Evolutionary conservation across 2,329 filamentous ascomycete species (phyloP), one percentile per base, ranked within the genome.

Genomic region (Paecilomyces dactylethromorphus): DNA sequence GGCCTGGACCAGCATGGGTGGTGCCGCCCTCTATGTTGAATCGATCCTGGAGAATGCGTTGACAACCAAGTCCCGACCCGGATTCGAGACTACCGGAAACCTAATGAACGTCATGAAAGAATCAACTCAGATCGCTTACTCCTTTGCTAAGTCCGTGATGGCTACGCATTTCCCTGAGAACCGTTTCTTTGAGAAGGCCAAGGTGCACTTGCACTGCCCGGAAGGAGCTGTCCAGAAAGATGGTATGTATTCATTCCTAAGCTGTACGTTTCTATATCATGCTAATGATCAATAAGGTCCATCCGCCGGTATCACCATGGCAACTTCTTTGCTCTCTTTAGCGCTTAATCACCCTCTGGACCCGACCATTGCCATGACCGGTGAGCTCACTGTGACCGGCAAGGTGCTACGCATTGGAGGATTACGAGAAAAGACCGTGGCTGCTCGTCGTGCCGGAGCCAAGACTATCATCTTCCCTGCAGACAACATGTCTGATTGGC

Each of bases 81-180:
- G 89, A 18, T 81, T 99, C 51, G 91, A 96, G 70, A 92, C 92
- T 60, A 99, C 94, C 0, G 94, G 94, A 60, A 97, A 97, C 71
- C 82, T 99, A 54, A 94, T 96, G 79, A 85, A 86, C 15, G 94
- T 99, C 45, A 99, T 99, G 95, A 97, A 97, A 78, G 94, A 99
- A 77, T 97, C 92, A 1, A 94, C 92, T 0, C 82, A 86, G 2
- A 97, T 99, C 64, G 95, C 94, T 53, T 97, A 99, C 79, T 96
- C 91, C 0, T 99, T 96, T 70, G 88, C 91, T 68, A 97, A 97
- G 79, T 87, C 91, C 0, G 81, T 93, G 60, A 87, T 97, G 82
- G 92, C 89, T 7, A 88, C 86, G 69, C 79, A 89, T 49, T 99
- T 92, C 78, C 87, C 92, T 0, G 87, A 91, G 59, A 99, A 99